These are phyloP conservation scores for Phytophthora cajani DNA, from an alignment of 352 stramenopile genomes.

Conservation along the genomic window DNA sequence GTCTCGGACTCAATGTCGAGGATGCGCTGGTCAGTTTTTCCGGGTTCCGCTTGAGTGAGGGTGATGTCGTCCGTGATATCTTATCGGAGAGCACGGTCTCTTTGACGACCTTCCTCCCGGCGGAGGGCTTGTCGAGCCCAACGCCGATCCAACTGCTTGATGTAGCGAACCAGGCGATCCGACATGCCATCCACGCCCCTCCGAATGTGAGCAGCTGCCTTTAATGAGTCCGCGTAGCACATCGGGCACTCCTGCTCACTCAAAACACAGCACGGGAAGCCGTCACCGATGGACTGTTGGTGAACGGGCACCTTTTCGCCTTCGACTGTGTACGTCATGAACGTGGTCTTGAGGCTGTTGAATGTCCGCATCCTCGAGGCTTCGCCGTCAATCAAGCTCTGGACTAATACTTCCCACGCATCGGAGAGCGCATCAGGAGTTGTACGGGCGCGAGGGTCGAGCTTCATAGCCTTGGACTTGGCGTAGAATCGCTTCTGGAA, in stretches of 20 bases:
- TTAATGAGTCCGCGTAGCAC: neutral
- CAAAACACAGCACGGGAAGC: neutral
- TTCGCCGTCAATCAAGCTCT: neutral
- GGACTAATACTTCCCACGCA: neutral
- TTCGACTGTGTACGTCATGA: neutral
- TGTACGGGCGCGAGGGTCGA: neutral
- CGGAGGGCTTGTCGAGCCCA: too few species aligned
- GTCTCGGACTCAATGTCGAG: too few species aligned
- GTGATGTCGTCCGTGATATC: too few species aligned
- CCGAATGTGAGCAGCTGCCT: neutral
- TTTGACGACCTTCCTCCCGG: too few species aligned
- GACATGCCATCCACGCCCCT: too few species aligned
- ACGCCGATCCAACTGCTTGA: too few species aligned
- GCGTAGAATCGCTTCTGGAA: neutral
- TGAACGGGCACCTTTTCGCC: neutral
- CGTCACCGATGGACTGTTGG: neutral
- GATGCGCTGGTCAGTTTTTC: too few species aligned
- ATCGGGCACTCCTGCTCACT: neutral
- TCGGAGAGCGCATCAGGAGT: neutral
- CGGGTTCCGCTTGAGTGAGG: too few species aligned
- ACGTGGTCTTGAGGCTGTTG: neutral
- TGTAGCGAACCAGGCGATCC: too few species aligned
- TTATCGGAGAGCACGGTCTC: too few species aligned
- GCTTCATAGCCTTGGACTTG: neutral
- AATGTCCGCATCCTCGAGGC: neutral